A percentile compares a stretch with the other conserved stretches of the same genome.
Evolutionary conservation across 768 basidiomycete species (phyloP).

Genomic region (Phlegmacium glaucopus): DNA sequence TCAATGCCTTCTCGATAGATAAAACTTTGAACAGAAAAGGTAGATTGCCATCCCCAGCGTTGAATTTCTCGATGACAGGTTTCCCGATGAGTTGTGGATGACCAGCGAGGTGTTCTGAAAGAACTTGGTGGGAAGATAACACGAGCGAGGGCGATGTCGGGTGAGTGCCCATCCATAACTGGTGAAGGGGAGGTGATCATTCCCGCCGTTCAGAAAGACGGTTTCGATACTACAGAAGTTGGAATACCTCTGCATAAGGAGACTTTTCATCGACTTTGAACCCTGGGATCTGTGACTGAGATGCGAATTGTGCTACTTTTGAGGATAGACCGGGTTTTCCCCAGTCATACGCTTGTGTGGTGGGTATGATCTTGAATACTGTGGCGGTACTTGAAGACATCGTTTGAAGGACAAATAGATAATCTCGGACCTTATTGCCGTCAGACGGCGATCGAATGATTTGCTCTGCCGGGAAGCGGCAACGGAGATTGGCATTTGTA

Average conservation of each 20-base stretch:
- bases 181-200: conserved; percentile 7
- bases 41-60: conserved; percentile 60
- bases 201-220: neutral
- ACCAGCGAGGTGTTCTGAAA: conserved; percentile 58
- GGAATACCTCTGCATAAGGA: conserved; percentile 89
- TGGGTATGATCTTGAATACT: conserved; percentile 81
- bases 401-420: too few relatives aligned
- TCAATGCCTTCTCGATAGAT: conserved; percentile 84
- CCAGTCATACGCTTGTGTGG: conserved; percentile 93
- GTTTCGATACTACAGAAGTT: neutral
- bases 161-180: conserved; percentile 99
- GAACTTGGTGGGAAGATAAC: conserved; percentile 32
- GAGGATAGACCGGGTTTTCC: conserved; percentile 79
- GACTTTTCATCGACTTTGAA: conserved; percentile 66
- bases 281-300: conserved; percentile 53
- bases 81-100: conserved; percentile 70
- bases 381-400: neutral
- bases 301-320: conserved; percentile 85
- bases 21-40: conserved; percentile 94
- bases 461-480: too few relatives aligned
- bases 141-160: conserved; percentile 54
- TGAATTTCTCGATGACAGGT: conserved; percentile 50
- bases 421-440: too few relatives aligned
- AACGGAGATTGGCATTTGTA: too few relatives aligned
- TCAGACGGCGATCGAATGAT: too few relatives aligned